Conservation (phyloP, 176 grass and related monocot species). For the Thinopyrum elongatum region DNA sequence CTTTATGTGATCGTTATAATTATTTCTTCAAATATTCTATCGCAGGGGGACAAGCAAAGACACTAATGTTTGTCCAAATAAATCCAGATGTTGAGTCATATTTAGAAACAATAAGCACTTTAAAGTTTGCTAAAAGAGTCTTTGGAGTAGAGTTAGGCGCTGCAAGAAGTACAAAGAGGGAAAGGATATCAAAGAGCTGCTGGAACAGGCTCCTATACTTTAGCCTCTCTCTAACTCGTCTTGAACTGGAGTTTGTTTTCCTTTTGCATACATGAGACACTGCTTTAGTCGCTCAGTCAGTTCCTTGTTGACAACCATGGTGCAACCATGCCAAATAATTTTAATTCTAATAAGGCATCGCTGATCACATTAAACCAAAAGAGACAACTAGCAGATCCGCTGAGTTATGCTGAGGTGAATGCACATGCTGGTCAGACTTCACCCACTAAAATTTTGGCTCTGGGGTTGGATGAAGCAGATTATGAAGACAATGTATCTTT, state of each 20-base stretch:
- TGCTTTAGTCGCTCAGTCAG: no score
- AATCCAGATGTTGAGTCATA: slow-evolving; percentile 91
- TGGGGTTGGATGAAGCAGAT: slow-evolving; percentile 48
- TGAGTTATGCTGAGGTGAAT: slow-evolving; percentile 50
- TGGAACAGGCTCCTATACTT: slow-evolving; percentile 65
- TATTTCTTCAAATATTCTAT: slow-evolving; percentile 32
- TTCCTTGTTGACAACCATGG: slow-evolving; percentile 28
- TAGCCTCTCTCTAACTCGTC: not conserved
- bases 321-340: slow-evolving; percentile 26
- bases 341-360: slow-evolving; percentile 25
- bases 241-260: not conserved
- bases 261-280: not conserved
- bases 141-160: slow-evolving; percentile 88
- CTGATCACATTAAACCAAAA: slow-evolving; percentile 25
- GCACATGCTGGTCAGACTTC: slow-evolving; percentile 32
- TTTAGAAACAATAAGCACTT: slow-evolving; percentile 82
- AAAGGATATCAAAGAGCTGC: slow-evolving; percentile 85
- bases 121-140: slow-evolving; percentile 94
- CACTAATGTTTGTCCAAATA: slow-evolving; percentile 96
- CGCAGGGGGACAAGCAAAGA: slow-evolving; percentile 87
- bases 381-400: slow-evolving; percentile 36
- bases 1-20: not conserved
- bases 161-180: slow-evolving; percentile 84
- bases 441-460: slow-evolving; percentile 1
- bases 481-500: slow-evolving; percentile 69